Conservation (phyloP, 352 stramenopile species). For the Phytophthora sp. region DNA sequence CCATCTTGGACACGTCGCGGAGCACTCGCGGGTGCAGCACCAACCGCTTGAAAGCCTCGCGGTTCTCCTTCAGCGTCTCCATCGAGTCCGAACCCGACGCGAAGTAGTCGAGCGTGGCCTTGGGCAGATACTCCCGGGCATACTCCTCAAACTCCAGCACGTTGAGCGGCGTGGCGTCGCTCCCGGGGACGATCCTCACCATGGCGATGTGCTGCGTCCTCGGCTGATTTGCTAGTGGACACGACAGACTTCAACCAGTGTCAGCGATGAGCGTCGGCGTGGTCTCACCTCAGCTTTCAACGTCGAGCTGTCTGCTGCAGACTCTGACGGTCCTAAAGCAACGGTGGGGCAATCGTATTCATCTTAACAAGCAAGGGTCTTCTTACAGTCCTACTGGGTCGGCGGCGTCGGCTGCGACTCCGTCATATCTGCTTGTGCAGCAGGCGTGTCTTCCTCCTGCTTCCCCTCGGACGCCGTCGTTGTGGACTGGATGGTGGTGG, state of each 20-base stretch:
- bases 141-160: slow-evolving; percentile 91
- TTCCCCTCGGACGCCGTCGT: slow-evolving; percentile 32
- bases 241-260: slow-evolving; percentile 13
- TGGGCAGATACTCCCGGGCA: slow-evolving; percentile 85
- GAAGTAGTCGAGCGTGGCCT: slow-evolving; percentile 93
- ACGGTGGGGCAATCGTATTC: slow-evolving; percentile 19
- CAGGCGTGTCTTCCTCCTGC: slow-evolving; percentile 38
- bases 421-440: slow-evolving; percentile 20
- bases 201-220: slow-evolving; percentile 11
- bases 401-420: slow-evolving; percentile 24
- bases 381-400: slow-evolving; percentile 26
- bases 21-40: slow-evolving; percentile 95
- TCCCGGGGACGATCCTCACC: slow-evolving; percentile 70
- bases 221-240: slow-evolving; percentile 4
- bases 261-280: slow-evolving; percentile 11
- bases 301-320: no score
- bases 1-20: slow-evolving; percentile 92
- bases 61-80: slow-evolving; percentile 75
- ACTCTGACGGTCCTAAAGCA: slow-evolving; percentile 19
- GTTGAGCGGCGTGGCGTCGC: slow-evolving; percentile 79
- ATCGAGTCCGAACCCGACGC: slow-evolving; percentile 93
- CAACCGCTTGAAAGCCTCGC: slow-evolving; percentile 92
- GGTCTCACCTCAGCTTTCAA: neutral
- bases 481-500: slow-evolving; percentile 9
- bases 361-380: slow-evolving; percentile 23